These are phyloP conservation scores for Pilatotrama ljubarskyi DNA, from an alignment of 768 basidiomycete species.

Conservation along the genomic window DNA sequence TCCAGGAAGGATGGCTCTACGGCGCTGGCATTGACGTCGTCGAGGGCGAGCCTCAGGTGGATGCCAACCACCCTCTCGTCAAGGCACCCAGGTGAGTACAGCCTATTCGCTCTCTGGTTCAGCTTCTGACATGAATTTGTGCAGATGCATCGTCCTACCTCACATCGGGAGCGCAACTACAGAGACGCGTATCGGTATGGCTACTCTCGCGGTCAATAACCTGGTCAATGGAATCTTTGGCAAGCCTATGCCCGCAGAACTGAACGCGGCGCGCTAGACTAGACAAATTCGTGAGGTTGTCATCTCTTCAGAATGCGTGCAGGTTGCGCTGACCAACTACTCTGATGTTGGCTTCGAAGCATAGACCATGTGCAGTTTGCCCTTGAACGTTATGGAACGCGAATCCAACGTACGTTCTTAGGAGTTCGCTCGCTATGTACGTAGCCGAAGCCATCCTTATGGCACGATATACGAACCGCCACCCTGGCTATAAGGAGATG, in stretches of 20 bases:
- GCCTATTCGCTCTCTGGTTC: background rate
- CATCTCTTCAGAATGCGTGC: background rate
- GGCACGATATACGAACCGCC: background rate
- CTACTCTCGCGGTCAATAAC: constrained; percentile 69
- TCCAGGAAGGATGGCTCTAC: constrained; percentile 79
- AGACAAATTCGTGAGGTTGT: constrained; percentile 8
- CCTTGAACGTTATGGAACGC: too few relatives aligned
- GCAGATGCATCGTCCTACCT: constrained; percentile 78
- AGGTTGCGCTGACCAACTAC: background rate
- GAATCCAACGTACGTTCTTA: too few relatives aligned
- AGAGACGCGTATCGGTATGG: constrained; percentile 85
- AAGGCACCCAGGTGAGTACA: constrained; percentile 64
- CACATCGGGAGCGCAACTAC: constrained; percentile 91
- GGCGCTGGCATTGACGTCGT: constrained; percentile 94
- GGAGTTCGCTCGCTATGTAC: too few relatives aligned
- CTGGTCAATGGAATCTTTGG: constrained; percentile 57
- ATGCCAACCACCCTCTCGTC: constrained; percentile 75
- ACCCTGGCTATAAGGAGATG: background rate
- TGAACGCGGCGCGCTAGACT: constrained; percentile 22
- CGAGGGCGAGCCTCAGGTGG: constrained; percentile 84
- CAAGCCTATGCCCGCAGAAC: constrained; percentile 55
- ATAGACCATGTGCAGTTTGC: background rate
- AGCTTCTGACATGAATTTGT: background rate
- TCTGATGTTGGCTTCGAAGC: too few relatives aligned
- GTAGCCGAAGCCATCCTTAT: background rate